phyloP scores from a whole-genome alignment of 352 stramenopile genomes.

The Thraustochytrium striatum region DNA sequence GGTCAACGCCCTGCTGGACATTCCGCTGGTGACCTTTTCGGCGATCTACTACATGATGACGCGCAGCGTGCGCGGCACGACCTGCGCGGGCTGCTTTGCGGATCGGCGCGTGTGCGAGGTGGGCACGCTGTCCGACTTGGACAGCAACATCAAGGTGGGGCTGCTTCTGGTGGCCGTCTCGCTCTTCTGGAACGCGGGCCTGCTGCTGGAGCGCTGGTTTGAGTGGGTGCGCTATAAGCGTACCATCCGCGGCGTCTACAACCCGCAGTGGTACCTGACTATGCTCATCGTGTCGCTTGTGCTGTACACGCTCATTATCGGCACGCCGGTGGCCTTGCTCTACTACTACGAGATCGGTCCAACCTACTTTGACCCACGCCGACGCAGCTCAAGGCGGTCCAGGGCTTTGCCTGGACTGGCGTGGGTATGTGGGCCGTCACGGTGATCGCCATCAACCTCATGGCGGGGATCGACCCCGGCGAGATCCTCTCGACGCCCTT shows the following conservation, averaged over 20 bases:
- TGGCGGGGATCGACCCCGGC: conserved; percentile 30
- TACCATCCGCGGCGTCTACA: conserved; percentile 23
- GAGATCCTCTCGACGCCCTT: conserved; percentile 40
- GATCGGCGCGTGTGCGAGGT: background rate
- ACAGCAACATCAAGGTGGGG: conserved; percentile 34
- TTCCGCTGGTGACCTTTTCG: conserved; percentile 41
- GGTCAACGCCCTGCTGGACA: conserved; percentile 32
- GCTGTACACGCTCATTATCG: conserved; percentile 28
- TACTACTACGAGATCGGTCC: conserved; percentile 36
- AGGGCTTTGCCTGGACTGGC: conserved; percentile 1
- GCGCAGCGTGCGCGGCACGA: background rate
- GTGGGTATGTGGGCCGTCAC: conserved; percentile 5
- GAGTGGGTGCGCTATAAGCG: conserved; percentile 23
- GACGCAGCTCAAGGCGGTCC: background rate
- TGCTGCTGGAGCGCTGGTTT: conserved; percentile 41
- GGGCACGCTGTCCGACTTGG: background rate
- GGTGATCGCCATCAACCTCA: conserved; percentile 33
- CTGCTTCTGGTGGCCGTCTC: background rate
- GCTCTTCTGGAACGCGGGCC: conserved; percentile 29
- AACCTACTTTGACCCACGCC: background rate
- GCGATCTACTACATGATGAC: conserved; percentile 5
- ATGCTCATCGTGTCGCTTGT: conserved; percentile 1
- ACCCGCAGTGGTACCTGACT: conserved; percentile 34
- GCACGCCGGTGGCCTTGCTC: conserved; percentile 2
- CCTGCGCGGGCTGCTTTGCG: conserved; percentile 20